A percentile compares a stretch with the other conserved stretches of the same genome.
Evolutionary conservation across 1,284 basidiomycete species (phyloP).

Genomic region (Marasmius sp.): DNA sequence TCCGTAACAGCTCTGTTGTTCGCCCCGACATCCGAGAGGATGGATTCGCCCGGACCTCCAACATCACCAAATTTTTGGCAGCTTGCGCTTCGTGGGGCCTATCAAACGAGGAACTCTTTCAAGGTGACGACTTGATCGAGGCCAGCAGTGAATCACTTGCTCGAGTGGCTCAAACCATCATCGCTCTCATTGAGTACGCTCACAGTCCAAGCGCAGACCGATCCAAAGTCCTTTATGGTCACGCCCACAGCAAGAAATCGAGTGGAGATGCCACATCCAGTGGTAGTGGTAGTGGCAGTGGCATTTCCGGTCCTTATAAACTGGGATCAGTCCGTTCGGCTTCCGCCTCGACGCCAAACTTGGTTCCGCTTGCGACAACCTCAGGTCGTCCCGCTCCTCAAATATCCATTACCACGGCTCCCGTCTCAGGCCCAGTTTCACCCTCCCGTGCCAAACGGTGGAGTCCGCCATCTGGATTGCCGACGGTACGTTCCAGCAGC

Average conservation of each 20-base stretch:
- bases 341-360: slow-evolving; percentile 65
- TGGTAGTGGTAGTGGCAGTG: slow-evolving; percentile 9
- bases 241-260: slow-evolving; percentile 24
- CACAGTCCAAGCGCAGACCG: slow-evolving; percentile 48
- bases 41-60: slow-evolving; percentile 60
- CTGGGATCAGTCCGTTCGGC: slow-evolving; percentile 28
- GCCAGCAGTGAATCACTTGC: slow-evolving; percentile 57
- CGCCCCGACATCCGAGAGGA: slow-evolving; percentile 70
- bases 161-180: slow-evolving; percentile 66
- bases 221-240: slow-evolving; percentile 44
- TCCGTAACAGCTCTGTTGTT: slow-evolving; percentile 58
- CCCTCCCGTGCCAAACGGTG: slow-evolving; percentile 41
- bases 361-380: slow-evolving; percentile 31
- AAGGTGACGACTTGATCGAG: slow-evolving; percentile 66
- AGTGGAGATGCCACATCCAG: not conserved
- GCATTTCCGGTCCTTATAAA: slow-evolving; percentile 16
- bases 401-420: slow-evolving; percentile 3
- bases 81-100: slow-evolving; percentile 67
- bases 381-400: slow-evolving; percentile 12
- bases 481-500: slow-evolving; percentile 55
- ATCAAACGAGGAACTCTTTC: slow-evolving; percentile 62
- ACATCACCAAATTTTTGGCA: slow-evolving; percentile 73
- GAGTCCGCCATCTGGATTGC: slow-evolving; percentile 53
- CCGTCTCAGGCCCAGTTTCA: slow-evolving; percentile 27
- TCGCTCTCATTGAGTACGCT: slow-evolving; percentile 62